Base-by-base conservation (phyloP, 2,329 filamentous ascomycete species). In the Chaetomiaceae sp. region DNA sequence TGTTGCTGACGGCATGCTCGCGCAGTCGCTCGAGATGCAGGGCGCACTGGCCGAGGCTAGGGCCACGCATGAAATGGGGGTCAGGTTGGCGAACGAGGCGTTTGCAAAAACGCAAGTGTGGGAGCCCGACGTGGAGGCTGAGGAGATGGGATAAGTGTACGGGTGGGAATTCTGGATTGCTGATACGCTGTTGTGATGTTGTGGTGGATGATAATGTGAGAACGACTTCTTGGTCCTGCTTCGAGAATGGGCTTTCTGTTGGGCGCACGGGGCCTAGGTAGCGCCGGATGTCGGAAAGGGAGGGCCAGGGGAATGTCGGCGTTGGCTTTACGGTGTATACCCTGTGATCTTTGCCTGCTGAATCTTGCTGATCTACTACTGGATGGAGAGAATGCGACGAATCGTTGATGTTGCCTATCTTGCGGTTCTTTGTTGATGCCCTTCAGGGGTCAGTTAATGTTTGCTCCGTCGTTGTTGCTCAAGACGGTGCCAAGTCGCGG, bases 1-100 rank as follows among this genome's bases (percentile, higher is more conserved):
- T 58, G 88, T 94, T 7, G 84, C 86, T 1, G 82, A 86, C 54
- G 84, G 84, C 18, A 84, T 93, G 77, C 72, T 91, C 38, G 83
- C 83, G 1, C 80, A 88, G 58, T 87, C 83, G 18, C 76, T 84
- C 53, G 85, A 88, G 56, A 76, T 85, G 45, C 80, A 86, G 58
- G 86, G 86, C 11, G 50, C 45, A 17, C 18, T 56, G 11, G 38
- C 37, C 12, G 48, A 53, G 41, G 55, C 55, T 6, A 45, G 39
- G 40, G 39, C 26, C 7, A 19, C 48, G 9, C 38, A 39, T n/a
- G 48, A 50, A 17, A 29, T 30, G 2, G 55, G 50, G 8, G 42
- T 52, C 6, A 48, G 42, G 45, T 33, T 54, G 41, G 55, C 55
- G 30, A 56, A 57, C 42, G 53, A 58, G 44, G 56, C 54, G 9